phyloP scores from a whole-genome alignment of 2,329 filamentous ascomycete species.

The Verticillium zaregamsianum region DNA sequence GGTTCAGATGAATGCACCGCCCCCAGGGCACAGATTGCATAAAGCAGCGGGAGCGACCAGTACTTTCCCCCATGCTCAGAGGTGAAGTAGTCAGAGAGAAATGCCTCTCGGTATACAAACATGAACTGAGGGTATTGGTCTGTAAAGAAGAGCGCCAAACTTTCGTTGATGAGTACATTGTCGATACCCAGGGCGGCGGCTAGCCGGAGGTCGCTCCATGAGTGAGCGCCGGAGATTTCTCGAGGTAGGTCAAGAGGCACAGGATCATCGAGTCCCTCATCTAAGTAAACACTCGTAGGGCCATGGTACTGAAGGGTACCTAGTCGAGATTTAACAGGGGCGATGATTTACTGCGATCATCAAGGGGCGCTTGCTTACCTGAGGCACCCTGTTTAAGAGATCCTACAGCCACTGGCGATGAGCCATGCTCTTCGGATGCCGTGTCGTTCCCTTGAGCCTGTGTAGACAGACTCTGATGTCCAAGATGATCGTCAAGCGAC shows the following conservation, averaged over 20 bases:
- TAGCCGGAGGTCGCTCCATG: not conserved
- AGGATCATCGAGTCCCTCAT: conserved; percentile 1
- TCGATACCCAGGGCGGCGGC: not conserved
- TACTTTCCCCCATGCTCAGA: conserved; percentile 15
- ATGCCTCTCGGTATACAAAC: conserved; percentile 24
- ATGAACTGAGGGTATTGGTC: conserved; percentile 26
- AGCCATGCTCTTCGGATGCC: not conserved
- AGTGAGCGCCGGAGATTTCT: not conserved
- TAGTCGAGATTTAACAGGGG: conserved; percentile 4
- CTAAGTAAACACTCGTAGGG: conserved; percentile 20
- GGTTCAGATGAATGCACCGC: conserved; percentile 11
- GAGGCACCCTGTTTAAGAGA: not conserved
- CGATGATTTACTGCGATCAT: too few species aligned
- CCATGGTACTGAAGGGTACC: conserved; percentile 16
- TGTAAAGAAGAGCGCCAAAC: conserved; percentile 19
- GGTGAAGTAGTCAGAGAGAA: conserved; percentile 14
- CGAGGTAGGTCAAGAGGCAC: not conserved
- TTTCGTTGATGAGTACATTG: not conserved
- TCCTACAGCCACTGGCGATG: not conserved
- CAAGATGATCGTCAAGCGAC: conserved; percentile 21
- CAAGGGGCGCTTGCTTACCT: not conserved
- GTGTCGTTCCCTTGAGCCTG: not conserved
- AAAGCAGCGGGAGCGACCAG: conserved; percentile 18
- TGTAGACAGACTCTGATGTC: not conserved
- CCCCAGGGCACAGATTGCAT: conserved; percentile 18